Percentiles rank a stretch among this genome's conserved stretches.
phyloP scores from a whole-genome alignment of 208 protist species.

The Tritrichomonas musculus region DNA sequence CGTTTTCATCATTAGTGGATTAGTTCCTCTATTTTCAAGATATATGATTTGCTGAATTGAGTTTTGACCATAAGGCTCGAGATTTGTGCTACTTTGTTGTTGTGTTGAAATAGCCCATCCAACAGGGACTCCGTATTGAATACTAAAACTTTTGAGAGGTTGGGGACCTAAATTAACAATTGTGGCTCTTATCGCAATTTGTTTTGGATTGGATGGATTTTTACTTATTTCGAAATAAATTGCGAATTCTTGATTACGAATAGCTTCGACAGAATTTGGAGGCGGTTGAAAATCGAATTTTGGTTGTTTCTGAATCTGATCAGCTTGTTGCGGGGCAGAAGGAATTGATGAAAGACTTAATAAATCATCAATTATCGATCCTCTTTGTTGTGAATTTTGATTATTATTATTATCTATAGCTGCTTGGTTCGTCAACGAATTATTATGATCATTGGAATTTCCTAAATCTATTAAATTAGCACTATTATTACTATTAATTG shows the following conservation, averaged over 20 bases:
- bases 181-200: not conserved
- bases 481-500: too few relatives aligned
- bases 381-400: not conserved
- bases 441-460: too few relatives aligned
- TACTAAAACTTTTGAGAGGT: not conserved
- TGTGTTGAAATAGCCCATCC: not conserved
- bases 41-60: not conserved
- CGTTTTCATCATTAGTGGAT: not conserved
- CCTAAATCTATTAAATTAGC: too few relatives aligned
- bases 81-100: not conserved
- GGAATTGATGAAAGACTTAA: not conserved
- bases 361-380: not conserved
- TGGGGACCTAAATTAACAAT: not conserved
- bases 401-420: too few relatives aligned
- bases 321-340: not conserved
- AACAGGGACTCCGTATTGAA: slow-evolving; percentile 18
- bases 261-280: not conserved
- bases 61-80: not conserved
- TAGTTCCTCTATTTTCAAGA: not conserved
- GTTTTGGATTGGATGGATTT: not conserved
- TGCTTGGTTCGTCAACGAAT: too few relatives aligned
- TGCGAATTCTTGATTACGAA: not conserved
- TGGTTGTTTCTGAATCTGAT: not conserved
- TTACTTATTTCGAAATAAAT: not conserved
- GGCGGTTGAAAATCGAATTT: not conserved